phyloP scores from a whole-genome alignment of 2,329 filamentous ascomycete genomes.

The Fusarium avenaceum region DNA sequence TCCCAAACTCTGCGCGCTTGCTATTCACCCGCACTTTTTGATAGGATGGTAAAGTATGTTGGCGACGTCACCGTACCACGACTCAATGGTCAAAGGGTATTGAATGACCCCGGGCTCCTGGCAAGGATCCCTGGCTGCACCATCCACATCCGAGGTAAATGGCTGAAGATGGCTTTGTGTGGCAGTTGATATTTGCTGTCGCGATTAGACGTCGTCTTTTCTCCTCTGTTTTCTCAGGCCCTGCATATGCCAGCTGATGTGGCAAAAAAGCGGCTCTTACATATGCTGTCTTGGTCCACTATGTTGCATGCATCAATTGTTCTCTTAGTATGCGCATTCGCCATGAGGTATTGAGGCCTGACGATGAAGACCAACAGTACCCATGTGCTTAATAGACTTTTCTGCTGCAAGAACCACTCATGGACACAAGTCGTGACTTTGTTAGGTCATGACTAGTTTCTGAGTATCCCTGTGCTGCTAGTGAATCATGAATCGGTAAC shows the following conservation, averaged over 20 bases:
- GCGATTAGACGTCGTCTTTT: constrained; percentile 37
- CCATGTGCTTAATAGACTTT: neutral
- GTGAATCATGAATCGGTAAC: constrained; percentile 33
- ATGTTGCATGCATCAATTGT: constrained; percentile 33
- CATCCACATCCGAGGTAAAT: constrained; percentile 15
- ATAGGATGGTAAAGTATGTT: constrained; percentile 12
- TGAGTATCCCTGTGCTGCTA: constrained; percentile 5
- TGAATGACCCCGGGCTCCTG: constrained; percentile 37
- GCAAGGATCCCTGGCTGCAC: constrained; percentile 36
- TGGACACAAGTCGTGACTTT: constrained; percentile 5
- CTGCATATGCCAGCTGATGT: constrained; percentile 49
- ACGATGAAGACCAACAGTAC: neutral
- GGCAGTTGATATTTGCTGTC: constrained; percentile 12
- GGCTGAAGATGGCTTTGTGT: constrained; percentile 30
- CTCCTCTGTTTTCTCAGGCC: constrained; percentile 41
- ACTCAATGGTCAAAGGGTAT: constrained; percentile 37
- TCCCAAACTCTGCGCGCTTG: constrained; percentile 6
- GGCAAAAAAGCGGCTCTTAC: constrained; percentile 46
- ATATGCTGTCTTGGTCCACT: constrained; percentile 31
- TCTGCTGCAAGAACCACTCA: constrained; percentile 23
- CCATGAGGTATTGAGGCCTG: constrained; percentile 15
- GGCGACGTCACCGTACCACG: constrained; percentile 12
- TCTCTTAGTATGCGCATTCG: constrained; percentile 10
- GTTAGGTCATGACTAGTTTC: neutral
- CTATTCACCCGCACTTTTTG: constrained; percentile 12